Evolutionary conservation across 495 filamentous ascomycete genomes (phyloP), one percentile per base, ranked within the genome.

Genomic region (Neurospora sp.): DNA sequence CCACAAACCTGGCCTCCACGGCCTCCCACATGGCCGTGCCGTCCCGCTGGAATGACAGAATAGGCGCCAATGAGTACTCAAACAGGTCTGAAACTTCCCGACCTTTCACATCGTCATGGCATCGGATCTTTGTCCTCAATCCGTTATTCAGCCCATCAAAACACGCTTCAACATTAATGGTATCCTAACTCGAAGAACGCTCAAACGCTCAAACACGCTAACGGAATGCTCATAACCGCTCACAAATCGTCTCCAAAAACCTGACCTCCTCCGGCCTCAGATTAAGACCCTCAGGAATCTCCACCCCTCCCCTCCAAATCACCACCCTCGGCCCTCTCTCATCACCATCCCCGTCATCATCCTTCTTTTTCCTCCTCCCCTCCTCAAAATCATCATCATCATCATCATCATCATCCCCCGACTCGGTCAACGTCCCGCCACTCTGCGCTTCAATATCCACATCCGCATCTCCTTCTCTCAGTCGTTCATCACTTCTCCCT

Each of bases 201-300:
- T 39, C 27, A 46, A 69, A 11, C 39, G 39, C 39, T 38, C 37
- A 10, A 4, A 31, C 27, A 16, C 11, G n/a, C 66, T 39, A 31
- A 69, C 44, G n/a, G 10, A 39, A 3, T 11, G 54, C 39, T 70
- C 41, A 74, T 42, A 77, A 70, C 40, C 76, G 62, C 70, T 77
- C 70, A 35, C 72, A 66, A 14, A 77, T 37, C 23, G 69, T 76
- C 70, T 77, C 76, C 31, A 77, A 40, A 40, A 69, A 77, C 71
- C 74, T 62, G 4, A 77, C 42, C 74, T 77, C 76, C 10, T 77
- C 76, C 2, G 74, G 74, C 12, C 76, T 69, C 37, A 77, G 39
- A 16, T 35, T 72, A 23, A 77, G 41, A n/a, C 76, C 76, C 0
- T 77, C 76, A 16, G 76, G 76, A 3, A 77, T 72, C 10, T 42